phyloP scores from a whole-genome alignment of 192 early-diverging fungal genomes.

The Martensiomyces pterosporus region DNA sequence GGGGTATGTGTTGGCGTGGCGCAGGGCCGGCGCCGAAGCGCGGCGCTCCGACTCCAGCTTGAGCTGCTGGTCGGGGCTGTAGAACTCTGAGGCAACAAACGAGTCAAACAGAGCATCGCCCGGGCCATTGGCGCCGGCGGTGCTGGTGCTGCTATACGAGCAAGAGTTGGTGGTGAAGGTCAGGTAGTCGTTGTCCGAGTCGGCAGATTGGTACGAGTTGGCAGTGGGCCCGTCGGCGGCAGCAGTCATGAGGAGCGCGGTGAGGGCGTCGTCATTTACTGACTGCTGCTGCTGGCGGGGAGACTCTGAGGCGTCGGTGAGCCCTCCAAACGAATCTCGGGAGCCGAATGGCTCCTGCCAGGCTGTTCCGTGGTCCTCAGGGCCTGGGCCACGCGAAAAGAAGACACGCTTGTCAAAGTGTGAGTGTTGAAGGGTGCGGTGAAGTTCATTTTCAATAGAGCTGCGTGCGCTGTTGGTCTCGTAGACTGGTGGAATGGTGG shows the following conservation, averaged over 20 bases:
- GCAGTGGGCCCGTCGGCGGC: constrained; percentile 1
- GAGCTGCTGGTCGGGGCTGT: constrained; percentile 13
- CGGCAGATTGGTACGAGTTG: constrained; percentile 22
- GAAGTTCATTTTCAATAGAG: neutral
- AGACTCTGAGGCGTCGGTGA: no score
- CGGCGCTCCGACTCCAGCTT: constrained; percentile 7
- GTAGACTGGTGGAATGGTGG: constrained; percentile 6
- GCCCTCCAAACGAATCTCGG: no score
- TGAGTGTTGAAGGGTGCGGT: neutral
- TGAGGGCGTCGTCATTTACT: constrained; percentile 17
- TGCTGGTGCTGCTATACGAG: constrained; percentile 1
- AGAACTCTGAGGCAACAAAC: constrained; percentile 11
- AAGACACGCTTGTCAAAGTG: neutral
- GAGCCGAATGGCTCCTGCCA: neutral
- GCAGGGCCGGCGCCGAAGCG: neutral
- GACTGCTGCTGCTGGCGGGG: no score
- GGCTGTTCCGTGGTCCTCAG: neutral
- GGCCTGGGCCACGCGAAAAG: neutral
- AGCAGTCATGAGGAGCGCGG: constrained; percentile 22
- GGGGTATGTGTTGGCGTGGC: neutral
- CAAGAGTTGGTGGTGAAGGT: constrained; percentile 9
- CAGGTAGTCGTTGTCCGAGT: constrained; percentile 38
- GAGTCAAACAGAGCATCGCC: constrained; percentile 20
- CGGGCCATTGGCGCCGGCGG: neutral
- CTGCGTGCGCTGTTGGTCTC: neutral